phyloP scores from a whole-genome alignment of 768 basidiomycete species.

The Rhodosporidiobolus odoratus region DNA sequence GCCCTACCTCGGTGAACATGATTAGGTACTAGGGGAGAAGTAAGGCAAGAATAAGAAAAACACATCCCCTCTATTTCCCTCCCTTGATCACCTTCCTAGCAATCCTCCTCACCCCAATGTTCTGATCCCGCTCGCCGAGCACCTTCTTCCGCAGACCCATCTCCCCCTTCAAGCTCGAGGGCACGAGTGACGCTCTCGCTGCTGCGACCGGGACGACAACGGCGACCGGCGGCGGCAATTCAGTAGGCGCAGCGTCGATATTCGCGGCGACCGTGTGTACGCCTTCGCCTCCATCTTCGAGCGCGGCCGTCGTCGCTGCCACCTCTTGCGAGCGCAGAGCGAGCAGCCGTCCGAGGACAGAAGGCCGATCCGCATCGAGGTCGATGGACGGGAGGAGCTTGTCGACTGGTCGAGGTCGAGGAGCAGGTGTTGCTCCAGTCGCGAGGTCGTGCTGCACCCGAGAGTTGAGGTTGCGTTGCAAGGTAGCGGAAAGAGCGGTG shows the following conservation, averaged over 20 bases:
- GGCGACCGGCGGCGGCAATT: neutral
- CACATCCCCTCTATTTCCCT: neutral
- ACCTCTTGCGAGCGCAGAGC: neutral
- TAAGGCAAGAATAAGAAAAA: neutral
- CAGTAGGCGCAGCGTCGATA: neutral
- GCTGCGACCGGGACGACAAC: slow-evolving; percentile 4
- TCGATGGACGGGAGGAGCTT: slow-evolving; percentile 18
- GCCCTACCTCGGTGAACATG: too few species aligned
- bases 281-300: neutral
- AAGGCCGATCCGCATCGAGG: slow-evolving; percentile 24
- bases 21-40: neutral
- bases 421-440: slow-evolving; percentile 24
- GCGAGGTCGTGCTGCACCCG: slow-evolving; percentile 19
- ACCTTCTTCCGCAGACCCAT: neutral
- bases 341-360: slow-evolving; percentile 21
- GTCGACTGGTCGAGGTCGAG: slow-evolving; percentile 20
- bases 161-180: neutral
- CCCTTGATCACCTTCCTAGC: neutral
- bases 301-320: neutral
- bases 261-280: neutral
- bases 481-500: neutral
- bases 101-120: neutral
- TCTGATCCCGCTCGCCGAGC: slow-evolving; percentile 24
- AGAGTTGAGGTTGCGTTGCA: slow-evolving; percentile 10
- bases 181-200: neutral